Conservation (phyloP, 345 rosid species). For the Ailanthus altissimus region DNA sequence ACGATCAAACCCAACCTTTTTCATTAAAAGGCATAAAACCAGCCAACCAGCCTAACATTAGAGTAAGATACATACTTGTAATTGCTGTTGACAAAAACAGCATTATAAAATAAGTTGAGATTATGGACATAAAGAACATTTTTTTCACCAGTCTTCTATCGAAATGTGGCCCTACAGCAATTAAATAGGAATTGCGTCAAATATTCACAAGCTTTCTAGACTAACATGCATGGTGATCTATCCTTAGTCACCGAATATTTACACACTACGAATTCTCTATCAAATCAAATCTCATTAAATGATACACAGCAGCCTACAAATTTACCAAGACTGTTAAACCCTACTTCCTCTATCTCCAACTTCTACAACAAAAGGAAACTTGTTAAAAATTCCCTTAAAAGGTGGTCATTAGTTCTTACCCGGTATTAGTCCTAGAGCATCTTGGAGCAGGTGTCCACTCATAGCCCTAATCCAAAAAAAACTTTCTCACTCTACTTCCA, state of each 20-base stretch:
- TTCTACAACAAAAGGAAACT: neutral
- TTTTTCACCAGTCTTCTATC: neutral
- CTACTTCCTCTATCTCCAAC: neutral
- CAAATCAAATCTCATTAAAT: neutral
- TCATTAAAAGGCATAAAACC: neutral
- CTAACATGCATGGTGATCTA: neutral
- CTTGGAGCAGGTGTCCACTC: neutral
- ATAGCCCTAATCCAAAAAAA: neutral
- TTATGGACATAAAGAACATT: neutral
- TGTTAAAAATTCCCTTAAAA: neutral
- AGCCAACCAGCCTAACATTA: neutral
- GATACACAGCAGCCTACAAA: neutral
- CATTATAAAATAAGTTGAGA: neutral
- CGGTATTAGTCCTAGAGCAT: neutral
- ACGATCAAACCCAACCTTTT: neutral
- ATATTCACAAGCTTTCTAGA: conserved; percentile 13
- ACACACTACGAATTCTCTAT: conserved; percentile 5
- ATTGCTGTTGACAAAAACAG: neutral
- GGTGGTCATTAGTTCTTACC: neutral
- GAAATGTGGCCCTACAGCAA: neutral
- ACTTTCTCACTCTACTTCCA: neutral
- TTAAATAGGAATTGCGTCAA: neutral
- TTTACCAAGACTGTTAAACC: neutral
- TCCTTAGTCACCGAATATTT: neutral
- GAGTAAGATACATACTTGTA: neutral